Percentiles rank a stretch among this genome's conserved stretches.
phyloP scores from a whole-genome alignment of 2,329 filamentous ascomycete genomes.

The Amesomyces nigricolor region DNA sequence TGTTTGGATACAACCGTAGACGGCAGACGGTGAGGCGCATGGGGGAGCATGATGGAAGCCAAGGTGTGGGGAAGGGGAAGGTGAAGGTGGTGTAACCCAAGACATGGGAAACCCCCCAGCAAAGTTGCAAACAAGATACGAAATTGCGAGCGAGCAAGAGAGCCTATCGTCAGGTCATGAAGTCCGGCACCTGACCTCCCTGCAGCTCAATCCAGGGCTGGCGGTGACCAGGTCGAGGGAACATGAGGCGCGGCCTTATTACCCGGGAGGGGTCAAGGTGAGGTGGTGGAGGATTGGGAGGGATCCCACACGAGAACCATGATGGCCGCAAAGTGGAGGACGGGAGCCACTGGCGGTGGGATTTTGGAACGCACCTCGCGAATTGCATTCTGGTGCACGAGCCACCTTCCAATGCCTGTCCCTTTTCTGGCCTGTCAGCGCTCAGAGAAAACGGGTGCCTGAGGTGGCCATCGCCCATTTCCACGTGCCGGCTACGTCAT shows the following conservation, averaged over 20 bases:
- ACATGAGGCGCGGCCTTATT: conserved; percentile 5
- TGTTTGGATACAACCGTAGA: not conserved
- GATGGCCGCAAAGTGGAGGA: not conserved
- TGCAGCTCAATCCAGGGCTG: not conserved
- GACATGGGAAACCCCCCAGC: not conserved
- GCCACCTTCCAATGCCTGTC: no score
- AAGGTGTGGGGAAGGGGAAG: conserved; percentile 10
- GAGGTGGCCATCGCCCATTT: not conserved
- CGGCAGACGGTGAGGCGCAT: not conserved
- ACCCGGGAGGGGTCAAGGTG: not conserved
- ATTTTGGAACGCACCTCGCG: no score
- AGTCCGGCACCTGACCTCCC: conserved; percentile 8
- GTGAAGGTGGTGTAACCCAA: conserved; percentile 2
- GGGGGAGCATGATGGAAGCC: not conserved
- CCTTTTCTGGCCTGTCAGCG: no score
- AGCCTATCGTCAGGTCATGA: not conserved
- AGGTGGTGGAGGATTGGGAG: not conserved
- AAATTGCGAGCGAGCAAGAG: not conserved
- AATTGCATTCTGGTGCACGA: no score
- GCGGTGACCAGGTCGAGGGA: not conserved
- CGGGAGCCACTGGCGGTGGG: not conserved
- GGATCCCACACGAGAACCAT: no score
- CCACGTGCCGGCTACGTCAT: conserved; percentile 19
- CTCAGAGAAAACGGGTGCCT: not conserved
- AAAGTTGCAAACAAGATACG: not conserved